These are phyloP conservation scores for Pseudopyrenochaeta lycopersici DNA, from an alignment of 2,329 filamentous ascomycete species.

Conservation along the genomic window DNA sequence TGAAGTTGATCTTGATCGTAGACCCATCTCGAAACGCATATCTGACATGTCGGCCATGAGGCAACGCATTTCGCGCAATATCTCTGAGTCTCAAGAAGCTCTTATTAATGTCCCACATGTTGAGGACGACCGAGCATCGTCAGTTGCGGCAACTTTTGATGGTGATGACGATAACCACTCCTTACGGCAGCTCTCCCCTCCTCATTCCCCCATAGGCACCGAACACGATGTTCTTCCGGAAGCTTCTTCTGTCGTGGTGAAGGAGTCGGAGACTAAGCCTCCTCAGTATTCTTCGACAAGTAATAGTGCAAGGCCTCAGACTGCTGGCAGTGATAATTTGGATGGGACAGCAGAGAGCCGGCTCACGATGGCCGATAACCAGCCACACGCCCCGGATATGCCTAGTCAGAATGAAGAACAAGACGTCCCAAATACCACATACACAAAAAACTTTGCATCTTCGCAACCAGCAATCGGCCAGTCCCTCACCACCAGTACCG, in stretches of 20 bases:
- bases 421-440: not conserved
- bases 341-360: not conserved
- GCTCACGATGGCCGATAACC: not conserved
- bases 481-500: constrained; percentile 42
- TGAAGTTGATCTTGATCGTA: constrained; percentile 10
- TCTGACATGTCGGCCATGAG: constrained; percentile 43
- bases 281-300: not conserved
- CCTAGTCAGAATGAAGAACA: not conserved
- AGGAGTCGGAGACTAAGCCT: not conserved
- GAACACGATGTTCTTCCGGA: constrained; percentile 12
- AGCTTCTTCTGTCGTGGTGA: not conserved
- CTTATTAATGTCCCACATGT: constrained; percentile 41
- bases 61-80: constrained; percentile 24
- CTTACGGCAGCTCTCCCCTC: constrained; percentile 38
- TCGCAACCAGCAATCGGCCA: constrained; percentile 13
- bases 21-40: constrained; percentile 49
- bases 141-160: constrained; percentile 65
- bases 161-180: constrained; percentile 61
- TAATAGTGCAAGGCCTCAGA: too few relatives aligned
- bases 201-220: constrained; percentile 33
- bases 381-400: not conserved
- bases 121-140: constrained; percentile 56
- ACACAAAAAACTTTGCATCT: not conserved
- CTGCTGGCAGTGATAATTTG: not conserved
- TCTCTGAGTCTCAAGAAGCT: constrained; percentile 48